Evolutionary conservation across 768 basidiomycete species (phyloP).

Genomic region (Gloeostereum incarnatum): DNA sequence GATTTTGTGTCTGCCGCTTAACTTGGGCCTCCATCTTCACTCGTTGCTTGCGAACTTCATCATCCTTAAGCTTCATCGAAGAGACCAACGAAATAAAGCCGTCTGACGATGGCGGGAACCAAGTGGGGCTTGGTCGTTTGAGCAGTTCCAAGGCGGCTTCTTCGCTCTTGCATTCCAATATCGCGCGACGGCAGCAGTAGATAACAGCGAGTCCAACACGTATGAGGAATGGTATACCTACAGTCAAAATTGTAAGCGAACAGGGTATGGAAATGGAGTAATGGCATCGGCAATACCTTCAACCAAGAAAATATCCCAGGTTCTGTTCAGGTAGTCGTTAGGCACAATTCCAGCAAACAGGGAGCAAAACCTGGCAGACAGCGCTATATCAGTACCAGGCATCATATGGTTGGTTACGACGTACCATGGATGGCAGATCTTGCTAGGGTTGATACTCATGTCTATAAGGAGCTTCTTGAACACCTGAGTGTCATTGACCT

Average conservation of each 20-base stretch:
- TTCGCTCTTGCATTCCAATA: constrained; percentile 43
- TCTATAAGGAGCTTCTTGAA: constrained; percentile 62
- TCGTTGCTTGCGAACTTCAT: constrained; percentile 69
- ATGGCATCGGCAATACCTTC: constrained; percentile 48
- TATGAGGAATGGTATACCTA: constrained; percentile 66
- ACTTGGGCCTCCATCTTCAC: constrained; percentile 67
- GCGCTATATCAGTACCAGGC: constrained; percentile 3
- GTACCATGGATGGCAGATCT: constrained; percentile 60
- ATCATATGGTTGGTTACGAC: constrained; percentile 7
- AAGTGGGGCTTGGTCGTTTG: constrained; percentile 35
- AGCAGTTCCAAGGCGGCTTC: constrained; percentile 40
- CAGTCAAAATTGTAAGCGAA: not conserved
- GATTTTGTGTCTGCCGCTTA: constrained; percentile 45
- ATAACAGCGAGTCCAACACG: constrained; percentile 66
- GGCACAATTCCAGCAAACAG: constrained; percentile 65
- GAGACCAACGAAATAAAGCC: constrained; percentile 51
- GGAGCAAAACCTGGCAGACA: constrained; percentile 50
- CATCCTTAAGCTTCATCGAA: constrained; percentile 69
- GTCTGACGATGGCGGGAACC: constrained; percentile 52
- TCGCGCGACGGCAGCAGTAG: constrained; percentile 44
- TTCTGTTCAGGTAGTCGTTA: constrained; percentile 52
- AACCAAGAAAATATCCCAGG: constrained; percentile 79
- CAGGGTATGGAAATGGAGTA: not conserved
- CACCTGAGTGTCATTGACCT: constrained; percentile 45
- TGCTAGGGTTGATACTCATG: constrained; percentile 46